These are phyloP conservation scores for Cicer judaicum DNA, from an alignment of 306 rosid species.

Conservation along the genomic window DNA sequence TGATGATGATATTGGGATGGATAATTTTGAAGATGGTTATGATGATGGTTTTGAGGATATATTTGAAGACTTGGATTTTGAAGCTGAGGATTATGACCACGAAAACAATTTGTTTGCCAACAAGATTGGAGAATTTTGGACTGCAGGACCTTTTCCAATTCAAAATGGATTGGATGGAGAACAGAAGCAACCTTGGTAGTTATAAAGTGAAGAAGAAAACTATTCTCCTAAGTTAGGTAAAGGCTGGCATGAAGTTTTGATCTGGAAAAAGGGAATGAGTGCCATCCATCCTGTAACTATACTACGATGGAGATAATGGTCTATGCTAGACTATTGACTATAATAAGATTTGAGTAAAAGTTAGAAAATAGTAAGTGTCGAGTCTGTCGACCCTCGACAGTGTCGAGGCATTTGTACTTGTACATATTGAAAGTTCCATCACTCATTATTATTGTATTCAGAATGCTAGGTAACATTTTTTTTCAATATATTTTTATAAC, in stretches of 20 bases:
- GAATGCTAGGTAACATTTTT: not conserved
- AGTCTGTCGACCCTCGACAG: too few species aligned
- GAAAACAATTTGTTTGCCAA: constrained; percentile 33
- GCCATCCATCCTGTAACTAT: not conserved
- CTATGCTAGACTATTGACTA: constrained; percentile 14
- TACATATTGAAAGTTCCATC: constrained; percentile 18
- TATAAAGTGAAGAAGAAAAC: constrained; percentile 25
- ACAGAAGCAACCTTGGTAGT: constrained; percentile 75
- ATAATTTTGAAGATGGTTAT: constrained; percentile 57
- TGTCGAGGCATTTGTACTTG: constrained; percentile 23
- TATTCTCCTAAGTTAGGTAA: not conserved
- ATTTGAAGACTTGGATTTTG: constrained; percentile 64
- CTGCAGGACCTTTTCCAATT: constrained; percentile 49
- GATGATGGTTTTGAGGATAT: constrained; percentile 79
- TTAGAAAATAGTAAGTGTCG: not conserved
- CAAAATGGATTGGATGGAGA: constrained; percentile 48
- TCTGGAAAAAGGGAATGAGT: constrained; percentile 4
- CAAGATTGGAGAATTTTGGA: constrained; percentile 61
- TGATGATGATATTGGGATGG: constrained; percentile 50
- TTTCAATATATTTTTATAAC: not conserved
- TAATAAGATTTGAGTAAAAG: not conserved
- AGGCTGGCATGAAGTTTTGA: constrained; percentile 13
- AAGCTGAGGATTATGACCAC: constrained; percentile 46
- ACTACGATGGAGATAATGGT: constrained; percentile 10
- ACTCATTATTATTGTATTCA: not conserved